phyloP scores from a whole-genome alignment of 1,284 basidiomycete species.

The Cutaneotrichosporon sp. region DNA sequence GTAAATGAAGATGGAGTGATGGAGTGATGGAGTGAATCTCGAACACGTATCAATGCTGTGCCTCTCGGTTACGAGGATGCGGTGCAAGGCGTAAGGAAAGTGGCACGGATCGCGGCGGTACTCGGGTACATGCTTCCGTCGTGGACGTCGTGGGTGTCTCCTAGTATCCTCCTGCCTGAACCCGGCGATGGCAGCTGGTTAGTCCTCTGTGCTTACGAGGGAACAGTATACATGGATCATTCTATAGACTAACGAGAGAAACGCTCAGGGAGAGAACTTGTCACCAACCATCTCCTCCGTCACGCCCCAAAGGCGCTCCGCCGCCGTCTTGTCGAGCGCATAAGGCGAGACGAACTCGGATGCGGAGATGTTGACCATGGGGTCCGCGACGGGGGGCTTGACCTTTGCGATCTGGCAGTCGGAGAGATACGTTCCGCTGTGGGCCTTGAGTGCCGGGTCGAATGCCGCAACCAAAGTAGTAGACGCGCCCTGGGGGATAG shows the following conservation, averaged over 20 bases:
- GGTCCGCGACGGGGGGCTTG: neutral
- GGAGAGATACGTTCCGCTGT: constrained; percentile 17
- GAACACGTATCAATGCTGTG: neutral
- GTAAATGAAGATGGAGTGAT: too few species aligned
- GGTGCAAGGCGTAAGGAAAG: neutral
- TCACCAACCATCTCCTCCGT: constrained; percentile 9
- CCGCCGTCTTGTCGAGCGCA: constrained; percentile 6
- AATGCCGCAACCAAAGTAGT: constrained; percentile 21
- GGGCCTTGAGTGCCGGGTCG: constrained; percentile 8
- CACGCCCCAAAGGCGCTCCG: constrained; percentile 12
- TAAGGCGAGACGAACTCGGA: neutral
- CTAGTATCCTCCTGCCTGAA: too few species aligned
- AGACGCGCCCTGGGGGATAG: constrained; percentile 16
- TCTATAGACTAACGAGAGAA: neutral
- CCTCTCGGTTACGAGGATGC: neutral
- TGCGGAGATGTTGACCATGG: neutral
- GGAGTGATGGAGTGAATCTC: too few species aligned
- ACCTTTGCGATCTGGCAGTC: constrained; percentile 13
- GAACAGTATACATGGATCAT: neutral
- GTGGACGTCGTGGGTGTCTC: too few species aligned
- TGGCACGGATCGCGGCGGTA: neutral
- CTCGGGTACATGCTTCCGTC: neutral
- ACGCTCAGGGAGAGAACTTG: constrained; percentile 5
- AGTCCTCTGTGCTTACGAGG: neutral
- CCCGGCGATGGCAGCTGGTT: too few species aligned